Conservation (phyloP, 179 eudicot genomes). For the Silene vulgaris region DNA sequence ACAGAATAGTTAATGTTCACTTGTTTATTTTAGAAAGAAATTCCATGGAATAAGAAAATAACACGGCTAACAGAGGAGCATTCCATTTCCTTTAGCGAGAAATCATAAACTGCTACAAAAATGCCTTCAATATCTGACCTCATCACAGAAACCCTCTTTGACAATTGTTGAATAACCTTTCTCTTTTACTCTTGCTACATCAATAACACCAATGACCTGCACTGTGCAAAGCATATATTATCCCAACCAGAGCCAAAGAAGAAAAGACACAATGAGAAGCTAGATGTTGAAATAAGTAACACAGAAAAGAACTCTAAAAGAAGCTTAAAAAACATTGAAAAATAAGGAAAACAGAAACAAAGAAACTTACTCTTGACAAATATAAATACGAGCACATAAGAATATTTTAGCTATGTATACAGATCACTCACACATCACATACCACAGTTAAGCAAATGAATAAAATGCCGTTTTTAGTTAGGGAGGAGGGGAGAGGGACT, state of each 20-base stretch:
- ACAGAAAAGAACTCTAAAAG: constrained; percentile 6
- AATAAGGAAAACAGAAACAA: not conserved
- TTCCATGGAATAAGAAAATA: not conserved
- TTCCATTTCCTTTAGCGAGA: not conserved
- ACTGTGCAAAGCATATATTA: constrained; percentile 16
- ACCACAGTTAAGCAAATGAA: not conserved
- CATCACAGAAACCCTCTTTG: constrained; percentile 91
- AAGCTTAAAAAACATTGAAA: not conserved
- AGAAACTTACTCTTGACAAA: not conserved
- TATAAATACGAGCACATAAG: not conserved
- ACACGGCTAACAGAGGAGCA: not conserved
- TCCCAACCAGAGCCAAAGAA: constrained; percentile 7
- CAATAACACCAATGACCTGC: constrained; percentile 86
- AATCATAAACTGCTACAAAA: constrained; percentile 9
- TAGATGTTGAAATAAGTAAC: not conserved
- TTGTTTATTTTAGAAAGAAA: too few species aligned
- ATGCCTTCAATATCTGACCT: constrained; percentile 43
- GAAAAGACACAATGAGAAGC: constrained; percentile 1
- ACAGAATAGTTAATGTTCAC: too few species aligned
- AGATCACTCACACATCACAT: not conserved
- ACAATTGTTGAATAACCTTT: constrained; percentile 80
- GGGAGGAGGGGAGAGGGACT: not conserved
- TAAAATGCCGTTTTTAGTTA: not conserved
- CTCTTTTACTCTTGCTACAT: constrained; percentile 75
- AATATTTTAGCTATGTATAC: not conserved